Evolutionary conservation across 2,329 filamentous ascomycete genomes (phyloP), one percentile per base, ranked within the genome.

Genomic region (Aureobasidium sp.): DNA sequence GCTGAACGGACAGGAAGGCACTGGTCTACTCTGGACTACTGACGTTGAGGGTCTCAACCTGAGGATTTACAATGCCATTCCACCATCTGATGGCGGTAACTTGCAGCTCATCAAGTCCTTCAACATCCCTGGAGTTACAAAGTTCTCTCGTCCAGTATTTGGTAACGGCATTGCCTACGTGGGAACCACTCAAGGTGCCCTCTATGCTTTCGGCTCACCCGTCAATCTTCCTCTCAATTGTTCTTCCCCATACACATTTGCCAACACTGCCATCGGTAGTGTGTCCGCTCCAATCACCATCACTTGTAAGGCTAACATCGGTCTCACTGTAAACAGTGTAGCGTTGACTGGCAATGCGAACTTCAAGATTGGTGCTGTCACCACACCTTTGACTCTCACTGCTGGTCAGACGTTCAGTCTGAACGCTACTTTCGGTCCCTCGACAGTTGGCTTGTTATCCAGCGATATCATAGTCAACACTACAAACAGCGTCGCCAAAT

Each of bases 121-220:
- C 68, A 83, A 82, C 31, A 79, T 88, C 16, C 78, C 81, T 0
- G 85, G 84, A 0, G 80, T 84, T 5, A 84, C 80, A 51, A 89
- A 89, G 74, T 89, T 89, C 68, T 84, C 83, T 4, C 80, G 87
- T 2, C 85, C 87, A 1, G 85, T 87, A 3, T 89, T 89, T 65
- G 87, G 87, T 9, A 80, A 89, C 65, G 86, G 84, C 0, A 81
- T 83, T 65, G 81, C 84, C 3, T 89, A 88, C 67, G 73, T 88
- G n/a, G 85, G 84, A 13, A 85, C 83, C 1, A 84, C 77, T 3
- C 74, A 77, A 29, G 87, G 87, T 4, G 82, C 76, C 64, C 71
- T 89, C 25, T 88, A 88, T 38, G 86, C 80, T 2, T 88, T 87
- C 64, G 87, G 87, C 1, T 85, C 85, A 0, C 85, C 87, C 0